Conservation (phyloP, 2,329 filamentous ascomycete species). For the Scopulariopsis brevicaulis region DNA sequence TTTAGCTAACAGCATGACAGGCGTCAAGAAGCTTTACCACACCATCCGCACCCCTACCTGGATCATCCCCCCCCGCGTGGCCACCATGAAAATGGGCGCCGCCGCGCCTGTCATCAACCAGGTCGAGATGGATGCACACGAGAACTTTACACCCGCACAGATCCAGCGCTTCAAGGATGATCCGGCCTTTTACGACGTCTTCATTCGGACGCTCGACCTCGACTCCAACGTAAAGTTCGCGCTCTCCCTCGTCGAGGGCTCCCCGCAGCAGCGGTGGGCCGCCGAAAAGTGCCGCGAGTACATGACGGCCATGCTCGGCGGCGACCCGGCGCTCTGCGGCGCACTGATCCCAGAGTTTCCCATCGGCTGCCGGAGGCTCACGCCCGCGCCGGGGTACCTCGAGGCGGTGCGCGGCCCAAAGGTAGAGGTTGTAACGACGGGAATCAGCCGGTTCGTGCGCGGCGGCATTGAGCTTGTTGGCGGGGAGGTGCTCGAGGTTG, state of each 20-base stretch:
- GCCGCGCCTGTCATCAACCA: conserved; percentile 15
- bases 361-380: conserved; percentile 36
- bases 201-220: conserved; percentile 32
- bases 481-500: conserved; percentile 37
- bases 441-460: conserved; percentile 31
- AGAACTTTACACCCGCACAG: conserved; percentile 17
- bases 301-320: conserved; percentile 34
- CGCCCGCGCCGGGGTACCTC: conserved; percentile 37
- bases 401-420: conserved; percentile 32
- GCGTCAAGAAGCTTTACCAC: conserved; percentile 25
- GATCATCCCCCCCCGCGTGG: conserved; percentile 24
- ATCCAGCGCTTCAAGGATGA: conserved; percentile 35
- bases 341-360: conserved; percentile 37
- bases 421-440: conserved; percentile 32
- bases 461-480: conserved; percentile 35
- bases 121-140: conserved; percentile 12
- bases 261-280: conserved; percentile 28
- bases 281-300: conserved; percentile 27
- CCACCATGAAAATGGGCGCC: conserved; percentile 20
- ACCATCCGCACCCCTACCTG: conserved; percentile 30
- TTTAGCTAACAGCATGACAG: conserved; percentile 9
- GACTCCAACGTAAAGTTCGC: conserved; percentile 31
- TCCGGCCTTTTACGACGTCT: conserved; percentile 30
- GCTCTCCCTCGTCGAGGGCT: conserved; percentile 27
- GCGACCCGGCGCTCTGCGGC: conserved; percentile 36